phyloP scores from a whole-genome alignment of 2,329 filamentous ascomycete species.

The Bipolaris cookei region DNA sequence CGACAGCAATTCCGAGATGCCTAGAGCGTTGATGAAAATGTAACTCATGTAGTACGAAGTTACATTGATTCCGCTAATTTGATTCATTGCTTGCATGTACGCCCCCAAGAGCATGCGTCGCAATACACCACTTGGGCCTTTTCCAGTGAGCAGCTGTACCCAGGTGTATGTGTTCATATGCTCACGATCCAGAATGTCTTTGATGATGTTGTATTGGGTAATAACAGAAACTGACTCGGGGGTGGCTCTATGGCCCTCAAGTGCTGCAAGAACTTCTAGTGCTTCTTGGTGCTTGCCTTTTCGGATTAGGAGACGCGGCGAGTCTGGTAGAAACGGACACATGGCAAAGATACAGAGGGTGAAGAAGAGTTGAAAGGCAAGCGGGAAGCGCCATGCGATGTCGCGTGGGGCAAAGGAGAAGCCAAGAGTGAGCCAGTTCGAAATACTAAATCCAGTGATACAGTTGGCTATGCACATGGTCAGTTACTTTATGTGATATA shows the following conservation, averaged over 20 bases:
- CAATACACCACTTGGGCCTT: constrained; percentile 51
- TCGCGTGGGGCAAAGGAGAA: constrained; percentile 50
- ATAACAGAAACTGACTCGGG: constrained; percentile 43
- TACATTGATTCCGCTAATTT: constrained; percentile 45
- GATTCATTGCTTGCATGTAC: constrained; percentile 56
- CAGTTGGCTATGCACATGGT: constrained; percentile 43
- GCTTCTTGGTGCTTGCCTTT: constrained; percentile 58
- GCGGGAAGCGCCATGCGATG: constrained; percentile 56
- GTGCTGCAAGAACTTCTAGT: constrained; percentile 43
- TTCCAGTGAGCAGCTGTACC: constrained; percentile 53
- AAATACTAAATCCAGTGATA: constrained; percentile 53
- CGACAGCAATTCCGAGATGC: constrained; percentile 44
- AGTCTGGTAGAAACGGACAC: constrained; percentile 52
- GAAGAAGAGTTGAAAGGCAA: constrained; percentile 63
- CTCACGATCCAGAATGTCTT: constrained; percentile 53
- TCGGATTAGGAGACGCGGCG: constrained; percentile 58
- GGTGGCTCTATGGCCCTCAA: constrained; percentile 50
- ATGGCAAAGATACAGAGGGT: constrained; percentile 62
- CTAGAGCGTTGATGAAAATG: constrained; percentile 53
- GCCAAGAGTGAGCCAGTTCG: constrained; percentile 53
- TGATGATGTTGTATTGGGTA: constrained; percentile 49
- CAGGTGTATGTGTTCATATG: constrained; percentile 54
- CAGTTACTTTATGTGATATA: neutral
- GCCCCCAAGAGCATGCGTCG: constrained; percentile 55
- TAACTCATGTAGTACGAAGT: constrained; percentile 52